Conservation (phyloP, 1,284 basidiomycete genomes). For the Trichosporon asahii region DNA sequence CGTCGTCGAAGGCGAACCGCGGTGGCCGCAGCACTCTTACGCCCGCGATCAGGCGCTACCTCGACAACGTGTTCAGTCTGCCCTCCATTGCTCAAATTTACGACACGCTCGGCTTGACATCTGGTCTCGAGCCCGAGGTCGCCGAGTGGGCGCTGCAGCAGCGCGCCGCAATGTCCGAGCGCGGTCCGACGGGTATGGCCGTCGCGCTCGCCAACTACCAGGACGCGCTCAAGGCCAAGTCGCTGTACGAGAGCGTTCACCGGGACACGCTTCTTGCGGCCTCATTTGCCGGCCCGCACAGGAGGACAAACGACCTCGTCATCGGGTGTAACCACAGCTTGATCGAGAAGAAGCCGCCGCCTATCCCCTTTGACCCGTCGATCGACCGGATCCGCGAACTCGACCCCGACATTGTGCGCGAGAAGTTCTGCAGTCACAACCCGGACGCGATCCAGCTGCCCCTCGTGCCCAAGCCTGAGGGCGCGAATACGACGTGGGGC, state of each 20-base stretch:
- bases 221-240: background rate
- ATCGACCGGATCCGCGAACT: background rate
- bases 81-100: conserved; percentile 66
- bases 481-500: background rate
- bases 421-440: background rate
- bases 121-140: conserved; percentile 54
- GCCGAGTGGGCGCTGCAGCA: conserved; percentile 69
- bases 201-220: conserved; percentile 72
- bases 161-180: conserved; percentile 59
- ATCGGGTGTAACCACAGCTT: background rate
- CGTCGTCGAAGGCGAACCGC: conserved; percentile 59
- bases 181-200: conserved; percentile 82
- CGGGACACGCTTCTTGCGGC: background rate
- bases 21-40: conserved; percentile 60
- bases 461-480: background rate
- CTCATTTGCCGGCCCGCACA: background rate
- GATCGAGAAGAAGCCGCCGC: background rate
- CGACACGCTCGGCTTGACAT: conserved; percentile 55
- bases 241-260: background rate
- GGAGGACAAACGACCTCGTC: background rate
- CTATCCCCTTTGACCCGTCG: background rate
- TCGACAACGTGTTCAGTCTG: conserved; percentile 68
- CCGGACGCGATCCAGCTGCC: background rate
- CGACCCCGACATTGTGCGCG: background rate
- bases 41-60: conserved; percentile 64